Conservation (phyloP, 2,329 filamentous ascomycete species). For the Lachnellula hyalina region DNA sequence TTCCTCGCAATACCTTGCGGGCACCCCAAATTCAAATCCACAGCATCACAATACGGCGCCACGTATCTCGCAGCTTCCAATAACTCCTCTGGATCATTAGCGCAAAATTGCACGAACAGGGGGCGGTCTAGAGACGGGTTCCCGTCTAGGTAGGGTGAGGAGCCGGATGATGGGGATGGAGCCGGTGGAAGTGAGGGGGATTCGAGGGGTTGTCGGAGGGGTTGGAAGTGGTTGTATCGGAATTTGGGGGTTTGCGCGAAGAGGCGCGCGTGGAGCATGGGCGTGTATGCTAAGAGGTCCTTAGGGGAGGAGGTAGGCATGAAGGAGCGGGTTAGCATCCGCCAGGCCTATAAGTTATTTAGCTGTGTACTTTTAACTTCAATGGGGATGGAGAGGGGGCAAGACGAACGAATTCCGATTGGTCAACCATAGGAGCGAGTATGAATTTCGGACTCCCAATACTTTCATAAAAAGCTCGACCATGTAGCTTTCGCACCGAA, state of each 20-base stretch:
- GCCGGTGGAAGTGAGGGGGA: slow-evolving; percentile 14
- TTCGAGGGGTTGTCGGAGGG: slow-evolving; percentile 31
- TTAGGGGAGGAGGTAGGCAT: slow-evolving; percentile 60
- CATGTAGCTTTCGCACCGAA: slow-evolving; percentile 58
- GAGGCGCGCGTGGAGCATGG: slow-evolving; percentile 92
- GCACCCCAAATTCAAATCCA: slow-evolving; percentile 93
- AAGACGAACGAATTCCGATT: slow-evolving; percentile 84
- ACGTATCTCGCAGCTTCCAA: slow-evolving; percentile 74
- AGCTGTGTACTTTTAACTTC: not conserved
- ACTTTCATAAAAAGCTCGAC: slow-evolving; percentile 89
- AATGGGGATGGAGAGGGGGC: not conserved
- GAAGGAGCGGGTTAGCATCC: slow-evolving; percentile 91
- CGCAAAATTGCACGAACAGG: slow-evolving; percentile 94
- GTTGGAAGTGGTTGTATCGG: slow-evolving; percentile 75
- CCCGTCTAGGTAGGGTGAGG: slow-evolving; percentile 67
- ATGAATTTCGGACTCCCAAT: slow-evolving; percentile 88
- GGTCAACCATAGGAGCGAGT: slow-evolving; percentile 95
- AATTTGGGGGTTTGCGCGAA: slow-evolving; percentile 75
- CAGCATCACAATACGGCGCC: slow-evolving; percentile 84
- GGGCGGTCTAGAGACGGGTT: slow-evolving; percentile 81
- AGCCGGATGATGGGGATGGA: slow-evolving; percentile 18
- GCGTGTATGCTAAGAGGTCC: slow-evolving; percentile 79
- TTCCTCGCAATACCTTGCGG: slow-evolving; percentile 91
- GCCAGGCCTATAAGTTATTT: slow-evolving; percentile 68
- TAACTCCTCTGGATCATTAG: slow-evolving; percentile 76